Conservation (phyloP, 1,139 yeast genomes). For the Taphrina deformans region DNA sequence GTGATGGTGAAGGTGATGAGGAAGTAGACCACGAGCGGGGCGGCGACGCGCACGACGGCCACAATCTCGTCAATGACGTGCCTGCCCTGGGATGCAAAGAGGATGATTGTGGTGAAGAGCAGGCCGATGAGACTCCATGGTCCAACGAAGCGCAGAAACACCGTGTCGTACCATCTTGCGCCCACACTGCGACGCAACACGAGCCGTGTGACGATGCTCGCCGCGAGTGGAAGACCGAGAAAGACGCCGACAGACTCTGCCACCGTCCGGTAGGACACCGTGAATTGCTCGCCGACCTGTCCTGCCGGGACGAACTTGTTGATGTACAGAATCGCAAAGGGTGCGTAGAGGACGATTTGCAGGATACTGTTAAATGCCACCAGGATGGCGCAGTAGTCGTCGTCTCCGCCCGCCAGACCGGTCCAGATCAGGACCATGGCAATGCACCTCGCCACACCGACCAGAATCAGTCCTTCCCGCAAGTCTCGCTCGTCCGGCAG, state of each 20-base stretch:
- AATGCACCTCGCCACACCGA: constrained; percentile 62
- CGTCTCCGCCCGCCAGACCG: constrained; percentile 57
- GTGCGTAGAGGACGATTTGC: constrained; percentile 59
- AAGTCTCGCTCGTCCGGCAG: constrained; percentile 55
- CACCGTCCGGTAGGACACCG: constrained; percentile 49
- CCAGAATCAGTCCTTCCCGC: constrained; percentile 58
- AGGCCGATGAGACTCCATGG: constrained; percentile 59
- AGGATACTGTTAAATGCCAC: constrained; percentile 57
- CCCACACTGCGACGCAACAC: constrained; percentile 39
- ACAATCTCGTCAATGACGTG: constrained; percentile 55
- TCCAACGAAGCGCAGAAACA: constrained; percentile 49
- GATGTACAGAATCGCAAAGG: constrained; percentile 53
- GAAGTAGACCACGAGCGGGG: constrained; percentile 56
- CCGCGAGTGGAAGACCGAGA: constrained; percentile 57
- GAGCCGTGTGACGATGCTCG: constrained; percentile 52
- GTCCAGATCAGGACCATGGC: constrained; percentile 67
- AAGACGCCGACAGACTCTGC: constrained; percentile 57
- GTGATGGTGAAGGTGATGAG: constrained; percentile 54
- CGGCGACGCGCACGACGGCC: constrained; percentile 55
- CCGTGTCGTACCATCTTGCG: constrained; percentile 44
- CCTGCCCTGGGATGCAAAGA: constrained; percentile 58
- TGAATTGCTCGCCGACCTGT: constrained; percentile 37
- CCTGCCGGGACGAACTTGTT: constrained; percentile 39
- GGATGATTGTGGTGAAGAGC: constrained; percentile 55
- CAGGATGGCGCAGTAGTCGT: constrained; percentile 55